Percentiles rank a stretch among this genome's conserved stretches.
These are phyloP conservation scores for Aspergillus versicolor DNA, from an alignment of 2,329 filamentous ascomycete genomes.

Conservation along the genomic window DNA sequence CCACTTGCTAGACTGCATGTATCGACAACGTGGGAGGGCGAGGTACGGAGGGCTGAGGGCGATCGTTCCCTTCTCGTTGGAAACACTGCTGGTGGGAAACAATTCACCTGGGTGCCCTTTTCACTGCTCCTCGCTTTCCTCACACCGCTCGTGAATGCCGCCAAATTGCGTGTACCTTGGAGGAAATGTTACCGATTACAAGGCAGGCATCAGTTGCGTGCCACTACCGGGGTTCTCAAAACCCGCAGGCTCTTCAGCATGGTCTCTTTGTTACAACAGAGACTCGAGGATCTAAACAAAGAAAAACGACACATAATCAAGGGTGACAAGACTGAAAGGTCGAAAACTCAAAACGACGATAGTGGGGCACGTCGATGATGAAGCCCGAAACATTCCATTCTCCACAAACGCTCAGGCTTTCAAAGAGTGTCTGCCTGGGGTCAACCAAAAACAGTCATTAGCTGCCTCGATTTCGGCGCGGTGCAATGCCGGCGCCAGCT, in stretches of 20 bases:
- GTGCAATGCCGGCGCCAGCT: neutral
- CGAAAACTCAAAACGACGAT: neutral
- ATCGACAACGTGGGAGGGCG: neutral
- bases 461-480: neutral
- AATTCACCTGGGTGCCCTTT: no score
- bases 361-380: conserved; percentile 10
- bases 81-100: neutral
- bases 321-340: neutral
- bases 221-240: no score
- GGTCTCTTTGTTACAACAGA: neutral
- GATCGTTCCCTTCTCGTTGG: no score
- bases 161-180: neutral
- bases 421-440: neutral
- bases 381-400: conserved; percentile 5
- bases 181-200: neutral
- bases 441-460: neutral
- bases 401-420: neutral
- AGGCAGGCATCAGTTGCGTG: no score
- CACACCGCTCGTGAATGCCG: neutral
- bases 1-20: neutral
- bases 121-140: neutral
- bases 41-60: neutral
- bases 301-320: conserved; percentile 8
- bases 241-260: no score
- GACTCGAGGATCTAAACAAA: conserved; percentile 1